phyloP scores from a whole-genome alignment of 371 early-diverging fungal genomes.

The Mucor sp. region DNA sequence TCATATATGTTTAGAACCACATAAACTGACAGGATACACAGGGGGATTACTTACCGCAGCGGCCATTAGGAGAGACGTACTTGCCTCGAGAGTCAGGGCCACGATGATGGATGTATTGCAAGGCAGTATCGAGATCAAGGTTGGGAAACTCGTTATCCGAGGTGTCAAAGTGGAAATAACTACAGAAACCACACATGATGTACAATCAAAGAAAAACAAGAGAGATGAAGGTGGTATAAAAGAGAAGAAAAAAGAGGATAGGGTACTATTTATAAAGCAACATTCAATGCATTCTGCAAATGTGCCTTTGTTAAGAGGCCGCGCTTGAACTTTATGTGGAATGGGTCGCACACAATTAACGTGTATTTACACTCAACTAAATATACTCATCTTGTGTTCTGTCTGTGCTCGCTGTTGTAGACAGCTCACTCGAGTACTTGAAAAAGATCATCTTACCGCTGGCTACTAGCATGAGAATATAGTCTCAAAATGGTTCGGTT shows the following conservation, averaged over 20 bases:
- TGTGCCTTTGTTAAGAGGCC: neutral
- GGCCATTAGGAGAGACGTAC: conserved; percentile 22
- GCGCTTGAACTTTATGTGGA: neutral
- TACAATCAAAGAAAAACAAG: neutral
- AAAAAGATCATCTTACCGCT: neutral
- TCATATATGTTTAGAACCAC: too few species aligned
- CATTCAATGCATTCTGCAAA: neutral
- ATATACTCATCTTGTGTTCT: neutral
- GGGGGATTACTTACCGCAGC: conserved; percentile 19
- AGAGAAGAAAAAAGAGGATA: too few species aligned
- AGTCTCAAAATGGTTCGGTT: neutral
- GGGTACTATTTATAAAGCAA: neutral
- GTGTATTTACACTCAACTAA: neutral
- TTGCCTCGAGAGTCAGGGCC: conserved; percentile 26
- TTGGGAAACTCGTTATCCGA: neutral
- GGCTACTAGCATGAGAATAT: neutral
- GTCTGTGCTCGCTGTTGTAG: neutral
- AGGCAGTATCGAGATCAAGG: conserved; percentile 24
- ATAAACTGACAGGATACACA: neutral
- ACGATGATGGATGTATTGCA: conserved; percentile 22
- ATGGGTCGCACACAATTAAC: neutral
- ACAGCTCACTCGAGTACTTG: neutral
- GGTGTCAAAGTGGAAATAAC: conserved; percentile 24
- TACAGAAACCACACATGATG: conserved; percentile 28
- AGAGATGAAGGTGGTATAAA: neutral